Evolutionary conservation across 768 basidiomycete species (phyloP), one percentile per base, ranked within the genome.

Genomic region (Trichaptum fuscoviolaceum): DNA sequence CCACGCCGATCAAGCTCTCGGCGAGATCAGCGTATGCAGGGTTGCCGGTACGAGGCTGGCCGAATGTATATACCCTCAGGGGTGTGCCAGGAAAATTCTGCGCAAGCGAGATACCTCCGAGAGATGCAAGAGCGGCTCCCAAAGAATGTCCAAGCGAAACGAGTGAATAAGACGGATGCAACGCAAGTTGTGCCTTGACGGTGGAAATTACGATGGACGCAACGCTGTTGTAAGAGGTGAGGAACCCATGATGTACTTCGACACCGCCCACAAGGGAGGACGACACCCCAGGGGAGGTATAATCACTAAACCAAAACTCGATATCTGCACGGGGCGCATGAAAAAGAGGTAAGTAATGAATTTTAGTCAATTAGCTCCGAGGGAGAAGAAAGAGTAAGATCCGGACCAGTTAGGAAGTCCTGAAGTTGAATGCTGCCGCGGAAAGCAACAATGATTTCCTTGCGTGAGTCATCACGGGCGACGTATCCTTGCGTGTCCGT

Each of bases 11-110:
- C 10, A 67, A 64, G 7, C 67, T 68, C 66, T 84, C 83, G 2
- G 82, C 77, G 3, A 81, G 72, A 3, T 77, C 70, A 6, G 81
- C 79, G 67, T 80, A 85, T 1, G 71, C 71, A 0, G 67, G 66
- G 64, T 85, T 75, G 10, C 84, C 84, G 9, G 78, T 79, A 27
- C 84, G 75, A 17, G 84, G 84, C 72, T 85, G 84, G 17, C 84
- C 84, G 70, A 76, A 84, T 0, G 83, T 85, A 67, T 80, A 85
- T 6, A 85, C 66, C 5, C 67, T 70, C 30, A 73, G 62, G 17
- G 8, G 18, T 10, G 60, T 58, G 0, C 35, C 30, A 9, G 73
- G 71, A 18, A 71, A 57, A 52, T 73, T 69, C 30, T 62, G 57
- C 57, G 67, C 69, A 35, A 74, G 8, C 0, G 73, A 67, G 10